Base-by-base conservation (phyloP, 495 filamentous ascomycete genomes). In the Saxophila tyrrhenica region DNA sequence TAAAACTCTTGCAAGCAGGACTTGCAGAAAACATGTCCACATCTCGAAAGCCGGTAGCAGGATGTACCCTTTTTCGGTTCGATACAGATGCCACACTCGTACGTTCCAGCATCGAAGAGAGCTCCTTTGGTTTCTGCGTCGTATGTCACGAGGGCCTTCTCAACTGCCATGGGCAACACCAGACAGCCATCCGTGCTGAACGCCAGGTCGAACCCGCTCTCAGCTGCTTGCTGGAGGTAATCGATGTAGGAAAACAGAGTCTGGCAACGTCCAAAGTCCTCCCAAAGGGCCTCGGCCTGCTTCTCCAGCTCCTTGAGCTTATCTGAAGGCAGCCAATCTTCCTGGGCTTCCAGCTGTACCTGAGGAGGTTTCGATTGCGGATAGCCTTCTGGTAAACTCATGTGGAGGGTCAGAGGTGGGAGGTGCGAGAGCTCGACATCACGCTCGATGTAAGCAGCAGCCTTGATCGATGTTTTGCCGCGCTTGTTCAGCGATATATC, bases 1-100 rank as follows among this genome's bases (percentile, higher is more conserved):
- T 92, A 98, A 58, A 87, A 96, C 60, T 89, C 87, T 59, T 87
- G 84, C 19, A 98, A 70, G 61, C 92, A 98, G 2, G 74, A 58
- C 35, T 84, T 69, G 65, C 92, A 98, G 62, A 97, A 98, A 25
- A 98, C 89, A 62, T 98, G 92, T 0, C 78, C 81, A 65, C 92
- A 98, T 29, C 79, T 78, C 19, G 82, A 64, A 65, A 96, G 75
- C 3, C 77, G 77, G 68, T 96, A 84, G 67, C 92, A 97, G 22
- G 73, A 78, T 0, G 71, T 60, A 2, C 92, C 92, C 67, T 95
- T 96, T 65, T 96, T 96, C 0, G 89, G 89, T 65, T 96, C 89
- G 70, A 67, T 72, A 65, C 92, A 98, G 11, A 98, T 80, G 0
- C 84, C 87, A 61, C 92, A 98, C 42, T 92, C 82, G 60, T 89